These are phyloP conservation scores for Cordyceps tenuipes DNA, from an alignment of 2,329 filamentous ascomycete genomes.

Conservation along the genomic window DNA sequence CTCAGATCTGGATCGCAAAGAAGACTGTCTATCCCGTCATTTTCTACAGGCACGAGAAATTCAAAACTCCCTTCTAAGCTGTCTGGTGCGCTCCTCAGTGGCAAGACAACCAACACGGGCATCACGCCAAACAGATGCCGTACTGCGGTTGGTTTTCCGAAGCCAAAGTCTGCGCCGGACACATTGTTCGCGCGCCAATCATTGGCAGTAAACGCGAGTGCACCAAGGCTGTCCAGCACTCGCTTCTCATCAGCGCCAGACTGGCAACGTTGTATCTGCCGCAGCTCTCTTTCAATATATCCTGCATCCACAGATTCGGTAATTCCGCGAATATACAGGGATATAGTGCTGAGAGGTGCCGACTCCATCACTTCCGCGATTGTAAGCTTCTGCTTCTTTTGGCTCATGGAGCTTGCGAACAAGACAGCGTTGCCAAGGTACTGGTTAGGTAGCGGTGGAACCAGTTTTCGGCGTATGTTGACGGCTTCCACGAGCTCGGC, in stretches of 20 bases:
- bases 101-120: not conserved
- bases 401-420: not conserved
- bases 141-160: not conserved
- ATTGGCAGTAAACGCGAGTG: not conserved
- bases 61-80: not conserved
- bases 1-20: not conserved
- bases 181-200: not conserved
- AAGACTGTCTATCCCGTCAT: not conserved
- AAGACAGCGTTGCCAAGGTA: not conserved
- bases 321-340: not conserved
- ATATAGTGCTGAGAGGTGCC: not conserved
- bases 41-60: not conserved
- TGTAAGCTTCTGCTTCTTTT: not conserved
- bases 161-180: not conserved
- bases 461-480: not conserved
- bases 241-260: not conserved
- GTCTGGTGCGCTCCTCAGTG: not conserved
- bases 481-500: not conserved
- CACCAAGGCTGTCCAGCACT: not conserved
- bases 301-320: not conserved
- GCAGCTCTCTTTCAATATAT: not conserved
- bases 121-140: not conserved
- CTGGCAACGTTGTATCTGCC: not conserved
- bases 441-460: not conserved
- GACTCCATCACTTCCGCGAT: not conserved